Percentiles rank a stretch among this genome's conserved stretches.
These are phyloP conservation scores for Litsea cubeba DNA, from an alignment of 164 flowering plant genomes.

Conservation along the genomic window DNA sequence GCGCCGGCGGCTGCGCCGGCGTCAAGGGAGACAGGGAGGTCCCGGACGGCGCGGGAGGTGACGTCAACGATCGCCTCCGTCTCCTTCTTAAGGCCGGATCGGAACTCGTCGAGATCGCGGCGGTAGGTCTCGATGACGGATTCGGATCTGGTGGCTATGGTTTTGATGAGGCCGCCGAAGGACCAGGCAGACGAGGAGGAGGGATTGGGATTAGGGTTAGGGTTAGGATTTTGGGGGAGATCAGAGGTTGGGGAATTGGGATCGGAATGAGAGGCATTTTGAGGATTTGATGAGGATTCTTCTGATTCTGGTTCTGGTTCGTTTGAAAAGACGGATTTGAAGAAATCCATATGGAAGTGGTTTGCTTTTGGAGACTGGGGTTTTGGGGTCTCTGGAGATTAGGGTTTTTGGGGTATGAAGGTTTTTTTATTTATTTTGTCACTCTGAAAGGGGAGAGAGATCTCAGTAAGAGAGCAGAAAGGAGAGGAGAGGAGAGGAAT, in stretches of 20 bases:
- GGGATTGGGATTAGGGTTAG: neutral
- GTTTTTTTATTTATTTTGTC: too few species aligned
- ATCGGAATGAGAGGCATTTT: neutral
- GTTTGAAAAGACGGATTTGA: conserved; percentile 70
- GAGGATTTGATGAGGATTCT: neutral
- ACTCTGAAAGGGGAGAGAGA: too few species aligned
- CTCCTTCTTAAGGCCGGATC: conserved; percentile 63
- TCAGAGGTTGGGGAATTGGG: conserved; percentile 1
- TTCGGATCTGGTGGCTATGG: conserved; percentile 60
- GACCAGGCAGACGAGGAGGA: conserved; percentile 31
- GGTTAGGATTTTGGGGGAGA: conserved; percentile 13
- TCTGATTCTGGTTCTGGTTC: conserved; percentile 15
- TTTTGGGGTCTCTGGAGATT: neutral
- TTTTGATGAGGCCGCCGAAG: conserved; percentile 59
- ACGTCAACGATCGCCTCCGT: conserved; percentile 53
- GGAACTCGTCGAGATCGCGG: conserved; percentile 72
- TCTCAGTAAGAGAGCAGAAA: too few species aligned
- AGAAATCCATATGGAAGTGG: conserved; percentile 51
- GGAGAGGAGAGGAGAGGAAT: too few species aligned
- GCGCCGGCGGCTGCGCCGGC: conserved; percentile 29
- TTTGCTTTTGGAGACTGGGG: neutral
- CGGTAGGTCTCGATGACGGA: conserved; percentile 60
- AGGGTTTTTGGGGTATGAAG: neutral
- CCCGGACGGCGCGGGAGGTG: conserved; percentile 55
- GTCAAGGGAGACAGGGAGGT: conserved; percentile 63